A percentile compares a stretch with the other conserved stretches of the same genome.
These are phyloP conservation scores for Penicillium sp. DNA, from an alignment of 2,329 filamentous ascomycete genomes.

Conservation along the genomic window DNA sequence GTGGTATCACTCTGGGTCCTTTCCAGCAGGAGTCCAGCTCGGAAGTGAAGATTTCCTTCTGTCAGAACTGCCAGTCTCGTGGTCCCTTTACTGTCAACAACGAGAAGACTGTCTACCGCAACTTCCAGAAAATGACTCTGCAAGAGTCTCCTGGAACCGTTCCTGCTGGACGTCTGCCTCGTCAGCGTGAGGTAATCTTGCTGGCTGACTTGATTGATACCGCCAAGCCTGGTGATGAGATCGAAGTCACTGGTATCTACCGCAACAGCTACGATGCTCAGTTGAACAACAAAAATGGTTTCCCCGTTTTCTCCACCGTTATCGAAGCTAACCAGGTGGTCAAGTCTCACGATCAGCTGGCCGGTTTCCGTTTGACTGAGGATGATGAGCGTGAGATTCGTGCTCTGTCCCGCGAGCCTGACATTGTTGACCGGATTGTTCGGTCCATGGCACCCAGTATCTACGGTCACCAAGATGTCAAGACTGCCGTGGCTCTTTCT, in stretches of 20 bases:
- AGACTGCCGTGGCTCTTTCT: constrained; percentile 91
- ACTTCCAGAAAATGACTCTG: constrained; percentile 96
- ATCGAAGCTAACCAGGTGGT: constrained; percentile 96
- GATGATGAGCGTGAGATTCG: constrained; percentile 92
- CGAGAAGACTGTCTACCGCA: constrained; percentile 96
- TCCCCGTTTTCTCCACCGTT: constrained; percentile 97
- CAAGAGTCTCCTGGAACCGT: constrained; percentile 98
- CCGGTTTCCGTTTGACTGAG: constrained; percentile 92
- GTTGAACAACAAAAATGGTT: constrained; percentile 97
- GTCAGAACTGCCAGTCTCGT: constrained; percentile 91
- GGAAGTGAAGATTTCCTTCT: constrained; percentile 95
- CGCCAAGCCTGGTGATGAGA: constrained; percentile 95
- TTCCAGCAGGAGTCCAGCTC: constrained; percentile 97
- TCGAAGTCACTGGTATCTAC: constrained; percentile 95
- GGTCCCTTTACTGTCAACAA: constrained; percentile 95
- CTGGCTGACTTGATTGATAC: constrained; percentile 96
- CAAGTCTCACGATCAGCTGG: constrained; percentile 95
- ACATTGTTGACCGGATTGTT: constrained; percentile 90
- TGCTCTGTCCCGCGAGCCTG: constrained; percentile 80
- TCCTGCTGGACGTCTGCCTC: constrained; percentile 88
- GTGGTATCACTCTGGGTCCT: constrained; percentile 84
- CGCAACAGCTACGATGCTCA: constrained; percentile 98
- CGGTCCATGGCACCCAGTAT: constrained; percentile 95
- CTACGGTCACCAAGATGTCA: constrained; percentile 95
- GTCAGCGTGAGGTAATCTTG: constrained; percentile 90